Percentiles rank a stretch among this genome's conserved stretches.
Conservation (phyloP, 1,139 yeast genomes). For the Wickerhamomyces sp. region DNA sequence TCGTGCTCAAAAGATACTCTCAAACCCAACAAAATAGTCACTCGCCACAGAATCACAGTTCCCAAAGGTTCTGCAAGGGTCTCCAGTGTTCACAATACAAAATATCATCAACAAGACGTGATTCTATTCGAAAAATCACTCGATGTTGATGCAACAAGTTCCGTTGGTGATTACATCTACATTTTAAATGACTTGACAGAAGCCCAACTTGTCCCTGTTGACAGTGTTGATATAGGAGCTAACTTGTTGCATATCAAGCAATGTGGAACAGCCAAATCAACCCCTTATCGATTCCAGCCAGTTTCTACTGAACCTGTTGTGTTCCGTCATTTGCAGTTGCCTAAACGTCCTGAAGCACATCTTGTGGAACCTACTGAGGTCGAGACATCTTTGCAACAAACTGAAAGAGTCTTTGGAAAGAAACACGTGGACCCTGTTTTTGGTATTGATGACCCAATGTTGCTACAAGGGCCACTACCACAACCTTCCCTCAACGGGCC, state of each 20-base stretch:
- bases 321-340: slow-evolving; percentile 3
- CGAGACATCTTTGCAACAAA: background rate
- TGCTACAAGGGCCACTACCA: background rate
- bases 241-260: background rate
- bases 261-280: background rate
- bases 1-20: background rate
- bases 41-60: slow-evolving; percentile 1
- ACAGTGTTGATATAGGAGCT: too few relatives aligned
- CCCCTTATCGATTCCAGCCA: background rate
- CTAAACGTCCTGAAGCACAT: background rate
- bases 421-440: slow-evolving; percentile 2
- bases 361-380: too few relatives aligned
- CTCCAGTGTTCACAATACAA: slow-evolving; percentile 1
- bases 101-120: slow-evolving; percentile 10
- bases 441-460: slow-evolving; percentile 5
- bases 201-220: too few relatives aligned
- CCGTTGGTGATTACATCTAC: slow-evolving; percentile 8
- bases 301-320: slow-evolving; percentile 1
- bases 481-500: background rate
- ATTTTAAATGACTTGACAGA: slow-evolving; percentile 5
- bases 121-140: slow-evolving; percentile 10
- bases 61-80: slow-evolving; percentile 2
- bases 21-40: background rate
- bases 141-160: slow-evolving; percentile 6
- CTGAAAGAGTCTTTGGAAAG: background rate